Base-by-base conservation (phyloP, 139 green algal genomes). In the Pleodorina starrii region DNA sequence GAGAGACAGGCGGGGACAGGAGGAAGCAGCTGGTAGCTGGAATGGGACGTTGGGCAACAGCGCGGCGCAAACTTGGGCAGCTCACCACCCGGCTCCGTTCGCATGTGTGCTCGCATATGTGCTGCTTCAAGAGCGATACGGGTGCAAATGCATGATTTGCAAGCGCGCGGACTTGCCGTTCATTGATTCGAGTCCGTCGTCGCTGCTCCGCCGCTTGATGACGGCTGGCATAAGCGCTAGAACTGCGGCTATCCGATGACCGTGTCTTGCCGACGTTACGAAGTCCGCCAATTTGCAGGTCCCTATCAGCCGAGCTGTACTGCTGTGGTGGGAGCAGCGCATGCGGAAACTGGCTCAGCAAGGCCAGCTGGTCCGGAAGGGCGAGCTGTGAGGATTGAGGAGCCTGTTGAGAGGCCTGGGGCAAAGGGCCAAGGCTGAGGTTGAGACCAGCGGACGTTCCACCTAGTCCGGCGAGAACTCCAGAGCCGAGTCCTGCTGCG, bases 161-260 rank as follows among this genome's bases (percentile, higher is more conserved):
- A 60, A 60, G 51, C 51, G 51, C 17, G 51, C 51, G 35, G 40
- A 81, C 90, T 40, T 85, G 95, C 95, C 95, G 90, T 38, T 97
- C 95, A 80, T 97, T 97, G 85, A 97, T 97, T 38, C 95, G 87
- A 1, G 91, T 96, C 4, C 95, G 90, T 2, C 95, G 89, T 2
- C 95, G 86, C 74, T 97, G 95, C 84, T 97, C 95, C 11, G 95
- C 95, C 29, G 94, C 94, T 60, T 97, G 94, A 73, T 96, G 93
- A 9, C 95, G 85, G 1, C 77, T 91, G 19, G 93, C 93, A 66
- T 95, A 95, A 0, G 92, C 93, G n/a, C 88, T 91, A 9, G 88
- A 91, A 50, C 82, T 89, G 0, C 57, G 43, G 48, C 74, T 84
- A 32, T 91, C 84, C 7, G 46, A 66, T 25, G 81, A 91, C 17